Conservation (phyloP, 768 basidiomycete genomes). For the Cubamyces sp. region DNA sequence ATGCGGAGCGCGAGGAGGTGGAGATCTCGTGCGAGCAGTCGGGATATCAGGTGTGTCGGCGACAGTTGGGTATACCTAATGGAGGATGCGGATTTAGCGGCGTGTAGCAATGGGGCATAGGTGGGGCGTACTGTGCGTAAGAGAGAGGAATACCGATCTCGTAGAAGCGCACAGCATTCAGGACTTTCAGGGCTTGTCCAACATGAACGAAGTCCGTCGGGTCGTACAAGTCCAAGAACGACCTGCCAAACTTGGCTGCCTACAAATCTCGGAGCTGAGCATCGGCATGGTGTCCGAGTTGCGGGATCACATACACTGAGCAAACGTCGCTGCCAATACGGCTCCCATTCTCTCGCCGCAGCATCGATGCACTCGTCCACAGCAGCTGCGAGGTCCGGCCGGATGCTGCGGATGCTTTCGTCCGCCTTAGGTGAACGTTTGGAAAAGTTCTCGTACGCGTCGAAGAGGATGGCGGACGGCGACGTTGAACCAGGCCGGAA, state of each 20-base stretch:
- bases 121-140: constrained; percentile 74
- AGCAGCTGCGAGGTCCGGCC: constrained; percentile 81
- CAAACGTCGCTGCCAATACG: constrained; percentile 84
- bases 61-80: constrained; percentile 81
- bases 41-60: constrained; percentile 77
- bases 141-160: constrained; percentile 95
- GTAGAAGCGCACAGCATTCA: constrained; percentile 90
- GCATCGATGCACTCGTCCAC: constrained; percentile 94
- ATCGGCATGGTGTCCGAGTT: neutral
- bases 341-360: constrained; percentile 90
- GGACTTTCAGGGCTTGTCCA: constrained; percentile 90
- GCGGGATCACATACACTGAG: constrained; percentile 58
- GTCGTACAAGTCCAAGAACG: constrained; percentile 91
- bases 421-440: constrained; percentile 89
- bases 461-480: constrained; percentile 88
- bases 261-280: constrained; percentile 34
- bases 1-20: constrained; percentile 93
- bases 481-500: constrained; percentile 93
- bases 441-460: constrained; percentile 89
- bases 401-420: constrained; percentile 87
- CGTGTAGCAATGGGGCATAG: neutral
- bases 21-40: constrained; percentile 84
- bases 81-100: constrained; percentile 1
- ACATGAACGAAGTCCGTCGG: constrained; percentile 91
- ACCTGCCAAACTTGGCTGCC: constrained; percentile 97